A percentile compares a stretch with the other conserved stretches of the same genome.
Evolutionary conservation across 1,139 yeast genomes (phyloP).

Genomic region (Hemisphaericaspora xylanilytica): DNA sequence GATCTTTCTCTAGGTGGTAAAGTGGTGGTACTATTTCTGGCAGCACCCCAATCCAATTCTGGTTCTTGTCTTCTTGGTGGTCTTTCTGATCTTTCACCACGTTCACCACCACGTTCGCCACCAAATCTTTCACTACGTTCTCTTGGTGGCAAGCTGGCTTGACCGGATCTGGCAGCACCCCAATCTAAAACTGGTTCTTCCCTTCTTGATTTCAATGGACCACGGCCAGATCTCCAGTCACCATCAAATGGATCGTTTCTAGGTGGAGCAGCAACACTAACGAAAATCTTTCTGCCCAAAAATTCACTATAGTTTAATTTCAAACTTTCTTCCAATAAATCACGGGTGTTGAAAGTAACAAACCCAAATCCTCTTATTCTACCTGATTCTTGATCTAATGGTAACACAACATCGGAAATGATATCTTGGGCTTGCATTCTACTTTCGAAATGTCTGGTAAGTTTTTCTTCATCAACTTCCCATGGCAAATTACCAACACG

Average conservation of each 20-base stretch:
- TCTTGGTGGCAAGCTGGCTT: conserved; percentile 37
- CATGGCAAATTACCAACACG: conserved; percentile 84
- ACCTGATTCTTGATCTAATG: conserved; percentile 62
- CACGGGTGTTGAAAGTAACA: conserved; percentile 69
- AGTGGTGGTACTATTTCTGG: conserved; percentile 29
- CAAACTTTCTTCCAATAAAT: conserved; percentile 67
- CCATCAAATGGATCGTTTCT: conserved; percentile 44
- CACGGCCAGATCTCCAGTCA: conserved; percentile 45
- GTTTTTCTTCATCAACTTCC: conserved; percentile 67
- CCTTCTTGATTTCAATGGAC: conserved; percentile 37
- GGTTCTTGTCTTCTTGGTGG: conserved; percentile 46
- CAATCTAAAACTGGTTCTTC: conserved; percentile 60
- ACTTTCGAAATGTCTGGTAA: conserved; percentile 66
- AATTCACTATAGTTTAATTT: conserved; percentile 61
- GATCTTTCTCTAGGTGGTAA: conserved; percentile 27
- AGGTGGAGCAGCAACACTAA: conserved; percentile 89
- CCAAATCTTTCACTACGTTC: conserved; percentile 30
- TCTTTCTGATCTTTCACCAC: conserved; percentile 17
- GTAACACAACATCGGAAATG: conserved; percentile 61
- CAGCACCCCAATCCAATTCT: conserved; percentile 58
- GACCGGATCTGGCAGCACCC: conserved; percentile 42
- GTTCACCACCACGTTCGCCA: conserved; percentile 14
- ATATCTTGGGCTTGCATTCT: conserved; percentile 51
- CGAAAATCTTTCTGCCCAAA: conserved; percentile 74
- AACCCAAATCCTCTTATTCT: conserved; percentile 85